phyloP scores from a whole-genome alignment of 768 basidiomycete species.

The Hygrophoropsis aurantiaca region DNA sequence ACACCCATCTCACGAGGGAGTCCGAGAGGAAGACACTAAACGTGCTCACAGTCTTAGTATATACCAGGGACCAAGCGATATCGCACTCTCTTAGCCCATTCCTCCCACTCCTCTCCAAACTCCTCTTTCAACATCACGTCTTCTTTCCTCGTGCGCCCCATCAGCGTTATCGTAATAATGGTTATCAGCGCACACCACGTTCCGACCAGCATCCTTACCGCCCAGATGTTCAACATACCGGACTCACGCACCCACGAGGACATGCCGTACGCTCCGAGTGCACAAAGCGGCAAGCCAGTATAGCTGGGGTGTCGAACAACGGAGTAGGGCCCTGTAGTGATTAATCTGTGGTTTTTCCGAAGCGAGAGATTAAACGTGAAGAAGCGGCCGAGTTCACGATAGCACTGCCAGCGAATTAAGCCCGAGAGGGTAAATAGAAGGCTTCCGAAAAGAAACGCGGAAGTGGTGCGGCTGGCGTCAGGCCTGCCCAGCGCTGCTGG shows the following conservation, averaged over 20 bases:
- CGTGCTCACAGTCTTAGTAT: conserved; percentile 33
- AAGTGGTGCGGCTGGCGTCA: too few species aligned
- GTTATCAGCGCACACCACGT: conserved; percentile 29
- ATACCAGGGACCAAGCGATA: conserved; percentile 46
- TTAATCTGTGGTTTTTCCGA: conserved; percentile 37
- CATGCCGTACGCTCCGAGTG: not conserved
- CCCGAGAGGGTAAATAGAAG: conserved; percentile 39
- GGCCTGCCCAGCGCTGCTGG: not conserved
- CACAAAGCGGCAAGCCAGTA: not conserved
- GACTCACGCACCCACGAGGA: conserved; percentile 40
- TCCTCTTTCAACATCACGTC: conserved; percentile 39
- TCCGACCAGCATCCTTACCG: conserved; percentile 29
- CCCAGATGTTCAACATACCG: conserved; percentile 32
- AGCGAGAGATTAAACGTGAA: conserved; percentile 41
- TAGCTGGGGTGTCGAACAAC: conserved; percentile 8
- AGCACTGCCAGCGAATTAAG: conserved; percentile 34
- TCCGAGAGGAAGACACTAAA: too few species aligned
- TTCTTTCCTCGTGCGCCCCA: conserved; percentile 45
- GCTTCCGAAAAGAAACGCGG: conserved; percentile 34
- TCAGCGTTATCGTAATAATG: conserved; percentile 31
- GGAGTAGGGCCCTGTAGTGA: conserved; percentile 43
- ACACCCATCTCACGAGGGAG: too few species aligned
- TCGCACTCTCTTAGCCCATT: conserved; percentile 44
- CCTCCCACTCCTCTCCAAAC: conserved; percentile 47
- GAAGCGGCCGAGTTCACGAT: conserved; percentile 30